phyloP scores from a whole-genome alignment of 495 filamentous ascomycete genomes.

The Lophiostoma macrostomum region DNA sequence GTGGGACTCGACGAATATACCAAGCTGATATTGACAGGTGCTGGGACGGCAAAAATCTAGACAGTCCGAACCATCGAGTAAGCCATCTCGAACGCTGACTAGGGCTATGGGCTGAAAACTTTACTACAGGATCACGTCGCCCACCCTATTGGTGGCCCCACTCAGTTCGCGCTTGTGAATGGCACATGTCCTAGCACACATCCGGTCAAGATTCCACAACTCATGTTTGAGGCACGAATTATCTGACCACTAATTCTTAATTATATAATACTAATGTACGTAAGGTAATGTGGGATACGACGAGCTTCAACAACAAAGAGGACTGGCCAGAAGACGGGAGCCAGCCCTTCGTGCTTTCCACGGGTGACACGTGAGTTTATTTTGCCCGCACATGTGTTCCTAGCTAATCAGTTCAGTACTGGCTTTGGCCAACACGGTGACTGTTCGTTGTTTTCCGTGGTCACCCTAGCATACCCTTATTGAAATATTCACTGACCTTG shows the following conservation, averaged over 20 bases:
- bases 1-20: neutral
- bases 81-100: no score
- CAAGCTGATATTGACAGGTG: slow-evolving; percentile 11
- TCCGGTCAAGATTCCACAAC: slow-evolving; percentile 21
- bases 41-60: slow-evolving; percentile 56
- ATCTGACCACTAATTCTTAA: neutral
- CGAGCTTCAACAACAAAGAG: slow-evolving; percentile 16
- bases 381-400: neutral
- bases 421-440: slow-evolving; percentile 46
- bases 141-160: slow-evolving; percentile 30
- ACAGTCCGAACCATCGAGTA: slow-evolving; percentile 50
- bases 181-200: slow-evolving; percentile 27
- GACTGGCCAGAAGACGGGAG: slow-evolving; percentile 28
- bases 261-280: neutral
- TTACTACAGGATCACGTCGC: slow-evolving; percentile 31
- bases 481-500: no score
- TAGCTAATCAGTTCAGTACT: slow-evolving; percentile 4
- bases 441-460: no score
- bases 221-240: slow-evolving; percentile 24
- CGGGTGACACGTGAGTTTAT: slow-evolving; percentile 20
- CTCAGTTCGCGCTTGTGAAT: slow-evolving; percentile 13
- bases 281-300: slow-evolving; percentile 22
- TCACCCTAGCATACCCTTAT: no score
- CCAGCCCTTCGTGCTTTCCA: slow-evolving; percentile 27
- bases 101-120: no score